phyloP scores from a whole-genome alignment of 331 rosid species.

The Phaseolus coccineus region DNA sequence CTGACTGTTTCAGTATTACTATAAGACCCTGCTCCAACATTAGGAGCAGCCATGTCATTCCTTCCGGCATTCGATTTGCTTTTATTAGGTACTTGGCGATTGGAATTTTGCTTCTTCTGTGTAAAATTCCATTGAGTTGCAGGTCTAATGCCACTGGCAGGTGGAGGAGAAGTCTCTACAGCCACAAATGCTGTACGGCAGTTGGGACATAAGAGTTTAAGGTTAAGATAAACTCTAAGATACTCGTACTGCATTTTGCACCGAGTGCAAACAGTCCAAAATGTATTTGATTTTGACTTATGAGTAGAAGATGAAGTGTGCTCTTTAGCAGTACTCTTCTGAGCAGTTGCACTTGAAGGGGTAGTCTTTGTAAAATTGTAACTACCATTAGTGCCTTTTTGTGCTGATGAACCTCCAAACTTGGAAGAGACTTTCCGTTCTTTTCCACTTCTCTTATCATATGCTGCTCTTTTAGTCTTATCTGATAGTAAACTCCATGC shows the following conservation, averaged over 20 bases:
- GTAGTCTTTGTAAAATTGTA: conserved; percentile 47
- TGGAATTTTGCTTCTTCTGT: conserved; percentile 35
- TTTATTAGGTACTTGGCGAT: conserved; percentile 43
- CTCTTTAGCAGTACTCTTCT: conserved; percentile 48
- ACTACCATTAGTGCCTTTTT: conserved; percentile 47
- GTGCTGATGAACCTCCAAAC: conserved; percentile 50
- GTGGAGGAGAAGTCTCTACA: conserved; percentile 58
- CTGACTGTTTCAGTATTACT: conserved; percentile 23
- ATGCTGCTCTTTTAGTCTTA: conserved; percentile 49
- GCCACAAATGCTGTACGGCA: conserved; percentile 61
- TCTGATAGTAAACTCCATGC: conserved; percentile 67
- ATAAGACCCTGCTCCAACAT: conserved; percentile 46
- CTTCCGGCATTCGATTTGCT: conserved; percentile 50
- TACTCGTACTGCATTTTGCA: conserved; percentile 66
- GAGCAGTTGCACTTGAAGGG: conserved; percentile 49
- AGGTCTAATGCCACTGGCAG: conserved; percentile 54
- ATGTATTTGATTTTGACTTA: conserved; percentile 54
- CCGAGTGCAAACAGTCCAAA: conserved; percentile 59
- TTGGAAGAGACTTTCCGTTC: conserved; percentile 41
- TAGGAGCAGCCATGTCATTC: conserved; percentile 37
- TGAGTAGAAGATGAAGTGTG: conserved; percentile 49
- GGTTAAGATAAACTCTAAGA: conserved; percentile 57
- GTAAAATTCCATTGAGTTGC: conserved; percentile 50
- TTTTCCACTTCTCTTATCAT: conserved; percentile 53
- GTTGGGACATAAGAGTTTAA: conserved; percentile 58